Evolutionary conservation across 179 eudicot genomes (phyloP), one percentile per base, ranked within the genome.

Genomic region (Monotropa hypopitys): DNA sequence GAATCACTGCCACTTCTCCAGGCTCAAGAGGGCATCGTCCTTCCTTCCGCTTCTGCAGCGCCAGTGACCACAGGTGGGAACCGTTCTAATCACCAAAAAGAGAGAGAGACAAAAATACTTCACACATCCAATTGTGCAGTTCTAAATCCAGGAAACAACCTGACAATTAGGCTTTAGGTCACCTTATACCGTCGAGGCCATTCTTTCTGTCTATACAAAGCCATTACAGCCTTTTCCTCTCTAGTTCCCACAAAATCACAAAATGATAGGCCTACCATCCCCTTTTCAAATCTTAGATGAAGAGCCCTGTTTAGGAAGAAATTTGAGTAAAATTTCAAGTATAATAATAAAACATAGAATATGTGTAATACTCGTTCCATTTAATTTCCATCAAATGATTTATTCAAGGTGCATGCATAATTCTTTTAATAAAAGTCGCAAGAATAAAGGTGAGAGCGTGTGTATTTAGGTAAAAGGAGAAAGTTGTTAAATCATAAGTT

Each of bases 141-240:
- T 73, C 45, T 15, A 57, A 30, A 21, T 40, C 56, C 51, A 46
- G 32, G 18, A 43, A 38, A 33, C 2, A 35, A 70, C 23, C 33
- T 43, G 23, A 54, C 33, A 53, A 21, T 54, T n/a, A 65, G 23
- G 43, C 32, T 72, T 49, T 68, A 75, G 66, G 73, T 78, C 76
- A 93, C 99, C 97, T 93, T 95, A 73, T 83, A 95, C 42, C 99
- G 98, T 63, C 99, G 90, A 53, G 99, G 99, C 99, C 99, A 95
- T 85, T 95, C 98, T 86, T 95, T 95, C 81, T 87, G 86, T 76
- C 99, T 89, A 85, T 95, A 95, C 61, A 84, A 81, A 38, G 97
- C 97, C 98, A 95, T 95, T 73, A 83, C 73, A 73, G 87, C 96
- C 87, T 95, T 95, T 87, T 95, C 99, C 68, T 87, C 86, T 76